Evolutionary conservation across 768 basidiomycete species (phyloP).

Genomic region (Boletus rufocinnamomeus): DNA sequence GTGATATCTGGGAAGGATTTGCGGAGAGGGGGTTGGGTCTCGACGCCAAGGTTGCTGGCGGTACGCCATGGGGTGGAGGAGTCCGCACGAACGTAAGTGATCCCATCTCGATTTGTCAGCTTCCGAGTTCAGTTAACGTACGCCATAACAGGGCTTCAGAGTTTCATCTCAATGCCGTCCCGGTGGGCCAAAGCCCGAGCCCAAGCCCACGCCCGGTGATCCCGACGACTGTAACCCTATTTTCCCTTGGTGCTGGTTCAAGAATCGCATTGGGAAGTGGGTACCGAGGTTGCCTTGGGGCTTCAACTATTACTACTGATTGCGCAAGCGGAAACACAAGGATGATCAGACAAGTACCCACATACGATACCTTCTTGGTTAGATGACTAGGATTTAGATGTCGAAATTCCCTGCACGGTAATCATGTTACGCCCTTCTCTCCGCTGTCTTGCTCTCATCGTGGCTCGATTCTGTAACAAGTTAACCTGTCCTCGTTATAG

Average conservation of each 20-base stretch:
- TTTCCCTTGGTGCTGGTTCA: constrained; percentile 22
- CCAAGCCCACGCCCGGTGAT: constrained; percentile 30
- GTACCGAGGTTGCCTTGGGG: constrained; percentile 21
- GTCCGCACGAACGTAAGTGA: constrained; percentile 62
- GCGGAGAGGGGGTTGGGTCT: constrained; percentile 77
- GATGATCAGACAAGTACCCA: constrained; percentile 13
- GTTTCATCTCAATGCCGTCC: constrained; percentile 42
- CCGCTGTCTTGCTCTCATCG: constrained; percentile 14
- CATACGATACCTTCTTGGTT: constrained; percentile 18
- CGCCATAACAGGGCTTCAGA: constrained; percentile 36
- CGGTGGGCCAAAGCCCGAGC: constrained; percentile 4
- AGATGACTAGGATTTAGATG: constrained; percentile 15
- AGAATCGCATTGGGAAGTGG: constrained; percentile 10
- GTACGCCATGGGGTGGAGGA: constrained; percentile 94
- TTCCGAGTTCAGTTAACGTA: too few relatives aligned
- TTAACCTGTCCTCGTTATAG: constrained; percentile 3
- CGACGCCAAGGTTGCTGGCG: constrained; percentile 71
- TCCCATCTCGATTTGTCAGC: too few relatives aligned
- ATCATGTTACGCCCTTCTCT: constrained; percentile 1
- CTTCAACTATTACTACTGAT: constrained; percentile 16
- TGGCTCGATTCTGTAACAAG: constrained; percentile 7
- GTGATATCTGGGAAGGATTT: constrained; percentile 85
- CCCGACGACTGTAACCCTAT: constrained; percentile 25
- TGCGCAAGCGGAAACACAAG: constrained; percentile 1
- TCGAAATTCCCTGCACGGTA: constrained; percentile 2